A percentile compares a stretch with the other conserved stretches of the same genome.
Conservation (phyloP, 176 grass and related monocot species). For the Chloris gayana region DNA sequence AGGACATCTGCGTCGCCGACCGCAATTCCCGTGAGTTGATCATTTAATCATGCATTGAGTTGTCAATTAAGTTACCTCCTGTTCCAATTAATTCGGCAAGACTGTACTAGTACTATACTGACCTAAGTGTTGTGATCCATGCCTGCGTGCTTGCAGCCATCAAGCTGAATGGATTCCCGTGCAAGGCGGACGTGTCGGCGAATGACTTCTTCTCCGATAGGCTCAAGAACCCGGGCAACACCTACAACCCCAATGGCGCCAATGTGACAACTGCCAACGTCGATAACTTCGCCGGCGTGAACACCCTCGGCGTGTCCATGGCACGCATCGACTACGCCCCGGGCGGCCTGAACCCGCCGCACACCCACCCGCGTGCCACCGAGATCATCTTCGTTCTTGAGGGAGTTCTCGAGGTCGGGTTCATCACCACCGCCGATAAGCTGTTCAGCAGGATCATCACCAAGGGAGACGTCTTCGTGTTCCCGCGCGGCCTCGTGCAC, state of each 20-base stretch:
- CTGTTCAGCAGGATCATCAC: constrained; percentile 59
- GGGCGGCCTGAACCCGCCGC: too few species aligned
- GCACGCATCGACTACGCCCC: too few species aligned
- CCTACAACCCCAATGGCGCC: constrained; percentile 51
- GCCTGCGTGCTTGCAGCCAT: too few species aligned
- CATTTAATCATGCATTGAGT: too few species aligned
- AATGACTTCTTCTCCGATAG: constrained; percentile 71
- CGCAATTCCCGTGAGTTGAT: too few species aligned
- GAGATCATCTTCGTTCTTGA: constrained; percentile 63
- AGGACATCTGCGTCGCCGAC: too few species aligned
- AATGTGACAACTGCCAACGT: constrained; percentile 58
- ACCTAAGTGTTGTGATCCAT: too few species aligned
- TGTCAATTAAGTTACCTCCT: too few species aligned
- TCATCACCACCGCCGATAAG: constrained; percentile 71
- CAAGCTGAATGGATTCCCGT: too few species aligned
- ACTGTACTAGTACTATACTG: too few species aligned
- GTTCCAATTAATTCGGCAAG: too few species aligned
- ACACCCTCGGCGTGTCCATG: constrained; percentile 80
- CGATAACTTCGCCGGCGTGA: constrained; percentile 55
- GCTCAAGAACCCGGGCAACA: constrained; percentile 51
- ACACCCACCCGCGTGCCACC: too few species aligned
- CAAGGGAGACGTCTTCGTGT: constrained; percentile 67
- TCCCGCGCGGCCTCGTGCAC: constrained; percentile 69
- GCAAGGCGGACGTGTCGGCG: constrained; percentile 44
- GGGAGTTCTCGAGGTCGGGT: constrained; percentile 71